Percentiles rank a stretch among this genome's conserved stretches.
These are phyloP conservation scores for Polytrichum formosum DNA, from an alignment of 225 moss, liverwort and hornwort genomes.

Conservation along the genomic window DNA sequence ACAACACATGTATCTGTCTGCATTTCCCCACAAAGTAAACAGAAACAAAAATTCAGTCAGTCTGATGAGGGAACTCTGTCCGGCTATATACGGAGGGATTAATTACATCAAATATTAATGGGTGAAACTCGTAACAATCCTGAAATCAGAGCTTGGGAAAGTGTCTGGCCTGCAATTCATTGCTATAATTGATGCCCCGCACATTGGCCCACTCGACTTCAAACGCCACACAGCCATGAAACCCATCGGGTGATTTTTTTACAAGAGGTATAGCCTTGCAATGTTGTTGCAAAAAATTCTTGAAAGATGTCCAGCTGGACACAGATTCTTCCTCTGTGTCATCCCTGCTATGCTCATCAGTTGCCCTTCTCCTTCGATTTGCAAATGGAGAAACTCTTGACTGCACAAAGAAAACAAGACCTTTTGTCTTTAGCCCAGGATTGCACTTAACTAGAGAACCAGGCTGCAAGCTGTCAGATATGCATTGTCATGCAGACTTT, in stretches of 20 bases:
- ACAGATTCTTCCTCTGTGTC: constrained; percentile 8
- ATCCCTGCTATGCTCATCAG: constrained; percentile 26
- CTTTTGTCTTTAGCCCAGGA: background rate
- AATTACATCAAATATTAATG: too few relatives aligned
- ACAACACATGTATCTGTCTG: constrained; percentile 88
- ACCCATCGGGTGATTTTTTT: constrained; percentile 70
- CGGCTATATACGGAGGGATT: too few relatives aligned
- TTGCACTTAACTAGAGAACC: background rate
- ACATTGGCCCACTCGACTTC: constrained; percentile 90
- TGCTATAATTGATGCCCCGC: constrained; percentile 84
- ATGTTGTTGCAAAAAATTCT: constrained; percentile 47
- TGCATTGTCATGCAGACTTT: background rate
- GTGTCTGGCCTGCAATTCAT: constrained; percentile 70
- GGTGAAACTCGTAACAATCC: too few relatives aligned
- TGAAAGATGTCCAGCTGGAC: constrained; percentile 55
- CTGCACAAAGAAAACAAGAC: constrained; percentile 29
- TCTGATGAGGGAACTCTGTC: background rate
- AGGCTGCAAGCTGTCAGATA: background rate
- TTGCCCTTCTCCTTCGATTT: constrained; percentile 57
- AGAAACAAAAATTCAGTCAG: constrained; percentile 6
- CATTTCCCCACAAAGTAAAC: constrained; percentile 12
- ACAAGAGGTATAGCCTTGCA: constrained; percentile 52
- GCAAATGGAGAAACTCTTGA: constrained; percentile 88
- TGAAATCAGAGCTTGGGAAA: too few relatives aligned
- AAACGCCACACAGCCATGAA: constrained; percentile 91